A percentile compares a stretch with the other conserved stretches of the same genome.
Evolutionary conservation across 1,284 basidiomycete genomes (phyloP).

Genomic region (Pyrrhoderma noxium): DNA sequence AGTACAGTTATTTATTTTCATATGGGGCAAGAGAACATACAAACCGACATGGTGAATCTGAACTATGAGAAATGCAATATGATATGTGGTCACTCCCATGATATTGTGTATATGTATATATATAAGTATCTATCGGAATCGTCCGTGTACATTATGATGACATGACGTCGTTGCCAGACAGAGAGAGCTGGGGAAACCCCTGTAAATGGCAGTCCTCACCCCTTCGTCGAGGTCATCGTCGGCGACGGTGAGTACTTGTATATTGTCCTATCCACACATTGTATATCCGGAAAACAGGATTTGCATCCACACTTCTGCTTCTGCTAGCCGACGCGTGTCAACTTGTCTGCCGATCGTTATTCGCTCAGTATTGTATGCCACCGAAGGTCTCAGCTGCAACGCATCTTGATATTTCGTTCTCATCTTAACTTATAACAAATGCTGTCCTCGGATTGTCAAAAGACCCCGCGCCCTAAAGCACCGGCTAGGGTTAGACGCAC

Average conservation of each 20-base stretch:
- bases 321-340: too few relatives aligned
- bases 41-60: slow-evolving; percentile 4
- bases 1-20: not conserved
- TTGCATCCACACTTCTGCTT: too few relatives aligned
- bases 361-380: too few relatives aligned
- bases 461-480: slow-evolving; percentile 5
- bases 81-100: too few relatives aligned
- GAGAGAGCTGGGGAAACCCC: not conserved
- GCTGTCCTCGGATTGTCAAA: slow-evolving; percentile 8
- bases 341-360: too few relatives aligned
- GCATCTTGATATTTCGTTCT: not conserved
- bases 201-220: not conserved
- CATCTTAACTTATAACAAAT: not conserved
- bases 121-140: too few relatives aligned
- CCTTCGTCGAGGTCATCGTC: slow-evolving; percentile 1
- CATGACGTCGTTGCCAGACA: not conserved
- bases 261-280: not conserved
- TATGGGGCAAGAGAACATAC: too few relatives aligned
- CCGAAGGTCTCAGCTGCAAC: too few relatives aligned
- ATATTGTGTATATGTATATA: too few relatives aligned
- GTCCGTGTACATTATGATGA: not conserved
- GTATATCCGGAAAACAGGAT: not conserved
- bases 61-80: too few relatives aligned
- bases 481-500: slow-evolving; percentile 14
- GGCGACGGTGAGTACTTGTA: not conserved